Conservation (phyloP, 768 basidiomycete genomes). For the Hygrophoropsis aurantiaca region DNA sequence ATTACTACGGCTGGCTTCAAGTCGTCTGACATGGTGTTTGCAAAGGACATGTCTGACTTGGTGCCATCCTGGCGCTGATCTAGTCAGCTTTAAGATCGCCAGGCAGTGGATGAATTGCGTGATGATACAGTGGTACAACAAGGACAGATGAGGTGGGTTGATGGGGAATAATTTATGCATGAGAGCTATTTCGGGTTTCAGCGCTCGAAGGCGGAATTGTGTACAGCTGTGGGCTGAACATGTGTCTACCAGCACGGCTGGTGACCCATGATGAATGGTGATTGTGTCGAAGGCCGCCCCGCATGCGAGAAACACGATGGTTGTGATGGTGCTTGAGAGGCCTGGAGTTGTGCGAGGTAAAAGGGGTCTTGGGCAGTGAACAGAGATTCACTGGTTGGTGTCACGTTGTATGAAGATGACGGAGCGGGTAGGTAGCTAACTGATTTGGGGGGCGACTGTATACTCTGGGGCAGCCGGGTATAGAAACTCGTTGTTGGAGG, state of each 20-base stretch:
- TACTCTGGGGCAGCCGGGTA: constrained; percentile 17
- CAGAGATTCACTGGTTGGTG: constrained; percentile 22
- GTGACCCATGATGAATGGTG: constrained; percentile 35
- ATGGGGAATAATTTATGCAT: not conserved
- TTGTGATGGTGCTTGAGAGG: constrained; percentile 24
- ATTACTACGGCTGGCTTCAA: no score
- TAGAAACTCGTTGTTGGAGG: constrained; percentile 20
- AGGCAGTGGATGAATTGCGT: no score
- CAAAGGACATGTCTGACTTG: no score
- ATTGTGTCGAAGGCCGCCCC: constrained; percentile 37
- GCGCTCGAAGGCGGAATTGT: not conserved
- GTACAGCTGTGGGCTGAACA: not conserved
- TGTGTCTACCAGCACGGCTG: constrained; percentile 3
- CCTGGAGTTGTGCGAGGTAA: constrained; percentile 44
- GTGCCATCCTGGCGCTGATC: no score
- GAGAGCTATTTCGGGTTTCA: not conserved
- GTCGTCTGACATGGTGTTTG: no score
- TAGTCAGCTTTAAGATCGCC: no score
- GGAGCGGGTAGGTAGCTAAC: constrained; percentile 19
- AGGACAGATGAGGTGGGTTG: constrained; percentile 4
- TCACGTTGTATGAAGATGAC: constrained; percentile 2
- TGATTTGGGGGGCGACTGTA: constrained; percentile 17
- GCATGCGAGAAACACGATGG: constrained; percentile 37
- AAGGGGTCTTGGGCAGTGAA: constrained; percentile 52
- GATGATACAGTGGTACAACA: constrained; percentile 11